Conservation (phyloP, 345 rosid species). For the Turnera subulata region DNA sequence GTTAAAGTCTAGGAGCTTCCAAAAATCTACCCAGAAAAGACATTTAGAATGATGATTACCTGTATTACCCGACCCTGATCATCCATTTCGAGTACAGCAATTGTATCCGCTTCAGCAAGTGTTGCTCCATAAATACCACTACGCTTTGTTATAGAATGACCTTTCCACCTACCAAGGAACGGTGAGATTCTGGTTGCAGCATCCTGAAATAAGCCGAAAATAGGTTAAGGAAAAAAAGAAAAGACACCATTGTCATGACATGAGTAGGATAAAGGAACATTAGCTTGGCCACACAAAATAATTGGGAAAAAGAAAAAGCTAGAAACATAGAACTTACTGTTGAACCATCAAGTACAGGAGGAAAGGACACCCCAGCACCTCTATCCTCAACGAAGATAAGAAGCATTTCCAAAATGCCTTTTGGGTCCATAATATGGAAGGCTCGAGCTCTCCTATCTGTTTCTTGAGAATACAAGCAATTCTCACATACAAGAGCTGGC, state of each 20-base stretch:
- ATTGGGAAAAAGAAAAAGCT: background rate
- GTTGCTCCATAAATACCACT: slow-evolving; percentile 94
- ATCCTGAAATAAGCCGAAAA: slow-evolving; percentile 37
- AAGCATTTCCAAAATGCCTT: slow-evolving; percentile 79
- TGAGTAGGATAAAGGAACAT: background rate
- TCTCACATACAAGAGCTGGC: slow-evolving; percentile 84
- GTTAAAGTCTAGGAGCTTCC: background rate
- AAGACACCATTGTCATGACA: background rate
- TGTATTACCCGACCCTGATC: slow-evolving; percentile 57
- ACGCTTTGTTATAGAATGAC: slow-evolving; percentile 72
- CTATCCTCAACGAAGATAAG: slow-evolving; percentile 80
- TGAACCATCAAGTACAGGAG: slow-evolving; percentile 48
- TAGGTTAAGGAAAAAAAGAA: too few relatives aligned
- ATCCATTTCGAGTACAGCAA: slow-evolving; percentile 58
- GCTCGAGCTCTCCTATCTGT: slow-evolving; percentile 75
- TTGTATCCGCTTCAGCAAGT: slow-evolving; percentile 58
- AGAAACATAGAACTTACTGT: slow-evolving; percentile 23
- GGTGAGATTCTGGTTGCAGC: slow-evolving; percentile 42
- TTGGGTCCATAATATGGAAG: slow-evolving; percentile 84
- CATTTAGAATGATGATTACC: slow-evolving; percentile 38
- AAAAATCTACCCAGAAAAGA: background rate
- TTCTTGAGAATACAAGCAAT: slow-evolving; percentile 66
- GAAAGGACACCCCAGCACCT: slow-evolving; percentile 33
- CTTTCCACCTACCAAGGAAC: slow-evolving; percentile 91
- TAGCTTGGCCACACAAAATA: slow-evolving; percentile 7